Conservation (phyloP, 192 early-diverging fungal genomes). For the Podila epicladia region DNA sequence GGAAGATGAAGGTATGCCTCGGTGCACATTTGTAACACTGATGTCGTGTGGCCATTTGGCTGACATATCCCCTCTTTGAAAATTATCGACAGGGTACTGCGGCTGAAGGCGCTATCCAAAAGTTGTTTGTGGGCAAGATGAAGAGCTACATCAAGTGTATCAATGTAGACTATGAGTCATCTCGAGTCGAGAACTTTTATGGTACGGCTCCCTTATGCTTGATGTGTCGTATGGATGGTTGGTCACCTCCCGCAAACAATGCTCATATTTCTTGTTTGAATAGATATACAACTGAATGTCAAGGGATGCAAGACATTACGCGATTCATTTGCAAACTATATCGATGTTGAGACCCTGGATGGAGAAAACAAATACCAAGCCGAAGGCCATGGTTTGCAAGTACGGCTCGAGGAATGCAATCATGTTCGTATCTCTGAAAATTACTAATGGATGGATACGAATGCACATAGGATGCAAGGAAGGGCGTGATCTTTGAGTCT, state of each 20-base stretch:
- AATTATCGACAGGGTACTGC: conserved; percentile 70
- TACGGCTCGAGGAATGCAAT: not conserved
- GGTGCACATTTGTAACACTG: not conserved
- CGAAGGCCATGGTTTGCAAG: conserved; percentile 93
- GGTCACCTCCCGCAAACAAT: not conserved
- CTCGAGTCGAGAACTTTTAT: conserved; percentile 94
- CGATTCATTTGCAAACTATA: conserved; percentile 93
- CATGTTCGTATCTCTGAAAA: too few species aligned
- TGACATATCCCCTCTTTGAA: not conserved
- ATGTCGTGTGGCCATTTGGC: not conserved
- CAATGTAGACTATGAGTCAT: conserved; percentile 94
- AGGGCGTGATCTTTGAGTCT: conserved; percentile 93
- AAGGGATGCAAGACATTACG: conserved; percentile 89
- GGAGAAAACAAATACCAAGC: conserved; percentile 97
- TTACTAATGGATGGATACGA: too few species aligned
- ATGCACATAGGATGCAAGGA: conserved; percentile 79
- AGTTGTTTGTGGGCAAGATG: conserved; percentile 97
- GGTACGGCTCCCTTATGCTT: conserved; percentile 53
- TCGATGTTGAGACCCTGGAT: conserved; percentile 90
- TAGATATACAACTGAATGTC: conserved; percentile 97
- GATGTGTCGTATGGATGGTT: not conserved
- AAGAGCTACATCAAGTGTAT: conserved; percentile 98
- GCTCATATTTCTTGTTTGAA: not conserved
- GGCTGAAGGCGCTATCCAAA: conserved; percentile 90
- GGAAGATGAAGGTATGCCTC: conserved; percentile 89